Conservation (phyloP, 345 rosid genomes). For the Nephelium lappaceum region DNA sequence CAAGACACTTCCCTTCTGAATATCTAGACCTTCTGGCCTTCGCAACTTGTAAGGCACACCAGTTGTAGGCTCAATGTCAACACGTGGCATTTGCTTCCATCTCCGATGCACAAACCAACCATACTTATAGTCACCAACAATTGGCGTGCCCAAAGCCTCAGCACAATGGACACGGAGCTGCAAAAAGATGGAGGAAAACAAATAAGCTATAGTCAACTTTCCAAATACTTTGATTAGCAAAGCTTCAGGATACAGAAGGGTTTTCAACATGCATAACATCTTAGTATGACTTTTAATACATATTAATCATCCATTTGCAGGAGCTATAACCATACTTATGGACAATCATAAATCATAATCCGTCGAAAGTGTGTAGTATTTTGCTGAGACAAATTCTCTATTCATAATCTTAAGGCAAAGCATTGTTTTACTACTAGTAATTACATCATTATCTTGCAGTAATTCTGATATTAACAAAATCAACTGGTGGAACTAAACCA, state of each 20-base stretch:
- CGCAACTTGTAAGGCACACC: constrained; percentile 79
- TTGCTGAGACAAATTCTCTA: background rate
- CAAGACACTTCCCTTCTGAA: constrained; percentile 93
- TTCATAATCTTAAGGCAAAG: too few species aligned
- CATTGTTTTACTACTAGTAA: too few species aligned
- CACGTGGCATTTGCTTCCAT: constrained; percentile 85
- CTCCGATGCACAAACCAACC: constrained; percentile 88
- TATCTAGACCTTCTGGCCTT: constrained; percentile 76
- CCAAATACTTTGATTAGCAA: background rate
- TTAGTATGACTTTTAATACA: background rate
- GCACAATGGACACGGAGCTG: constrained; percentile 96
- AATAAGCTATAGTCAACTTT: background rate
- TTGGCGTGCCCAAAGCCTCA: constrained; percentile 93
- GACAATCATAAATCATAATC: background rate
- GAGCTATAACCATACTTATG: background rate
- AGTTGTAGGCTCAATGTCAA: constrained; percentile 65
- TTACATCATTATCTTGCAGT: too few species aligned
- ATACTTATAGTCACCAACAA: constrained; percentile 87
- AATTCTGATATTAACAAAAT: too few species aligned
- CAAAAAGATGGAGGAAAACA: constrained; percentile 14
- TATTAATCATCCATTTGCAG: background rate
- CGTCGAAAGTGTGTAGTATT: background rate
- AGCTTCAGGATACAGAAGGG: background rate
- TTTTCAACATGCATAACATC: background rate
- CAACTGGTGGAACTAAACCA: too few species aligned